These are phyloP conservation scores for Leptosphaerulina australis DNA, from an alignment of 2,329 filamentous ascomycete species.

Conservation along the genomic window DNA sequence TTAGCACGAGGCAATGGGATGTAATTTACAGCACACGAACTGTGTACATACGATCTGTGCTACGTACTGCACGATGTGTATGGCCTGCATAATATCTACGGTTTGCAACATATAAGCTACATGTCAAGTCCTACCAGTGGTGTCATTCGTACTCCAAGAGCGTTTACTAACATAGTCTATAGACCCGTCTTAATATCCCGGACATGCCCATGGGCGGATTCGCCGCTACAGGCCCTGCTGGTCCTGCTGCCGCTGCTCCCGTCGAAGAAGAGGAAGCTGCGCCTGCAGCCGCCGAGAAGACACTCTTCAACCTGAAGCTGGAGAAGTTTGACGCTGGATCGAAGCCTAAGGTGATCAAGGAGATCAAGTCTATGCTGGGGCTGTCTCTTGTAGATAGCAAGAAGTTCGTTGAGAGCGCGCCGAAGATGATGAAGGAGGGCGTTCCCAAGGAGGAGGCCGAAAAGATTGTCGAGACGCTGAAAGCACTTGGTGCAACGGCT, in stretches of 20 bases:
- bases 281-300: slow-evolving; percentile 89
- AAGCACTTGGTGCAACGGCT: slow-evolving; percentile 87
- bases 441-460: slow-evolving; percentile 98
- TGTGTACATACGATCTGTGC: too few relatives aligned
- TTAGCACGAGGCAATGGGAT: too few relatives aligned
- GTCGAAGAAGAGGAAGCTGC: slow-evolving; percentile 84
- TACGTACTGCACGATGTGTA: too few relatives aligned
- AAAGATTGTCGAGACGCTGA: slow-evolving; percentile 96
- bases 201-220: slow-evolving; percentile 96
- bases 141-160: background rate
- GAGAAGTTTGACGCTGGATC: slow-evolving; percentile 82
- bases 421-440: slow-evolving; percentile 98
- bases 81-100: too few relatives aligned
- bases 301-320: slow-evolving; percentile 95
- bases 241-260: slow-evolving; percentile 65
- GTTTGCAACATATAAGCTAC: background rate
- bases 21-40: too few relatives aligned
- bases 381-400: slow-evolving; percentile 98
- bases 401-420: slow-evolving; percentile 99
- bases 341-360: slow-evolving; percentile 99
- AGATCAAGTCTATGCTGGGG: slow-evolving; percentile 95
- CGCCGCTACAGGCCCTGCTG: slow-evolving; percentile 69
- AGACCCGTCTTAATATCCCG: slow-evolving; percentile 96
- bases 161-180: slow-evolving; percentile 12
- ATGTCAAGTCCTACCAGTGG: background rate